Evolutionary conservation across 257 asterid genomes (phyloP).

Genomic region (Euphrasia confusa): DNA sequence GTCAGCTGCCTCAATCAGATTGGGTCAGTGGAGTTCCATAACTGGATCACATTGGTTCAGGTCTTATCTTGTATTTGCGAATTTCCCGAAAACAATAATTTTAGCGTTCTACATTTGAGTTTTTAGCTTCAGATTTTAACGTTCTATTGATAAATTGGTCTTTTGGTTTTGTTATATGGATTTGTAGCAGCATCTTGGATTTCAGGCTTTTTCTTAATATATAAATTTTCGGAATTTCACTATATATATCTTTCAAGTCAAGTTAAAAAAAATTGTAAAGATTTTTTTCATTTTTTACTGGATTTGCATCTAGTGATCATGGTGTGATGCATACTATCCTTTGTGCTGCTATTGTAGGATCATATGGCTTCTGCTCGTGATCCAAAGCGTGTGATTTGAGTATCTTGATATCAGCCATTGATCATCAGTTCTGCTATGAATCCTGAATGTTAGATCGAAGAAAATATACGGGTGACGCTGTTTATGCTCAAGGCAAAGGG

Average conservation of each 20-base stretch:
- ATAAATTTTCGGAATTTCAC: neutral
- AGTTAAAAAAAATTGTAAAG: neutral
- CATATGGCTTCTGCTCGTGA: constrained; percentile 93
- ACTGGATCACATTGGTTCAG: constrained; percentile 2
- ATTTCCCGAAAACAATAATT: neutral
- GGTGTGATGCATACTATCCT: neutral
- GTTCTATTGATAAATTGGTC: constrained; percentile 1
- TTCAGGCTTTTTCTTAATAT: neutral
- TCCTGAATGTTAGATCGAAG: neutral
- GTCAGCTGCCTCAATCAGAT: constrained; percentile 13
- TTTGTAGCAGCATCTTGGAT: constrained; percentile 3
- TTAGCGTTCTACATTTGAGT: neutral
- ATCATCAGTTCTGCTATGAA: neutral
- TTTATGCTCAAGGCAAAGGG: constrained; percentile 22
- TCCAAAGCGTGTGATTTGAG: constrained; percentile 59
- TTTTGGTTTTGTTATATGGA: neutral
- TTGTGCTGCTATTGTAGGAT: constrained; percentile 54
- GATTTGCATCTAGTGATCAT: constrained; percentile 7
- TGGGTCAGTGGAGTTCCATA: constrained; percentile 3
- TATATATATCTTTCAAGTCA: neutral
- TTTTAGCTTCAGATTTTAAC: constrained; percentile 25
- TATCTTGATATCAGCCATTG: constrained; percentile 2
- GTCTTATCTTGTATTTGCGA: neutral
- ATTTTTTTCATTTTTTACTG: neutral
- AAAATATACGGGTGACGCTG: constrained; percentile 6